Base-by-base conservation (phyloP, 306 rosid genomes). In the Cicer chorassanicum region DNA sequence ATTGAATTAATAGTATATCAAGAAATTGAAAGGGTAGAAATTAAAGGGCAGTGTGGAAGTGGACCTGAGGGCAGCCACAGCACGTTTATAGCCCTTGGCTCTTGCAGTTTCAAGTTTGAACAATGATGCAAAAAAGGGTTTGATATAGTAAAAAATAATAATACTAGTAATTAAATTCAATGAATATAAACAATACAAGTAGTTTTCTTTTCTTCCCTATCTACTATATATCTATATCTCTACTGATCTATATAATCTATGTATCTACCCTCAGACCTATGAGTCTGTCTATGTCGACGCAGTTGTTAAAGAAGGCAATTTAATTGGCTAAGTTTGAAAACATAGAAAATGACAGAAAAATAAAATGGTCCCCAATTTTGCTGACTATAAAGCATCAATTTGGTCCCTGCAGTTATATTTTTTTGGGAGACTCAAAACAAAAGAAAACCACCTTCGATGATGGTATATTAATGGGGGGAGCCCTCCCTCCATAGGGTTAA, bases 321-420 rank as follows among this genome's bases (percentile, higher is more conserved):
- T 84, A 82, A 85, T 85, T 84, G 91, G 90, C 82, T 53, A 55
- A 50, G 84, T 81, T 65, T 60, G 51, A 84, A 54, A 80, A 68
- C 65, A 74, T 74, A 80, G 81, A 81, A 81, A 82, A 80, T 80
- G 84, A 81, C 83, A 86, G 83, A 75, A 79, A 83, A 81, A 81
- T 81, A 65, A 75, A 64, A 87, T 86, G 91, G 91, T 88, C 93
- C 92, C 85, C 81, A 15, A 68, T 70, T 77, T 84, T 78, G 40
- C 85, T 82, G 87, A 75, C 70, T 64, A 75, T 66, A 87, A 86
- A 77, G 89, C 86, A 84, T 70, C 81, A 76, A 66, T 36, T 90
- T 90, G 84, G 76, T 83, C 84, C 74, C 86, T 82, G 87, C 84
- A 83, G 82, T 76, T 75, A 72, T 85, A 82, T 81, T 84, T 88